Base-by-base conservation (phyloP, 495 filamentous ascomycete species). In the Glutinoglossum americanum region DNA sequence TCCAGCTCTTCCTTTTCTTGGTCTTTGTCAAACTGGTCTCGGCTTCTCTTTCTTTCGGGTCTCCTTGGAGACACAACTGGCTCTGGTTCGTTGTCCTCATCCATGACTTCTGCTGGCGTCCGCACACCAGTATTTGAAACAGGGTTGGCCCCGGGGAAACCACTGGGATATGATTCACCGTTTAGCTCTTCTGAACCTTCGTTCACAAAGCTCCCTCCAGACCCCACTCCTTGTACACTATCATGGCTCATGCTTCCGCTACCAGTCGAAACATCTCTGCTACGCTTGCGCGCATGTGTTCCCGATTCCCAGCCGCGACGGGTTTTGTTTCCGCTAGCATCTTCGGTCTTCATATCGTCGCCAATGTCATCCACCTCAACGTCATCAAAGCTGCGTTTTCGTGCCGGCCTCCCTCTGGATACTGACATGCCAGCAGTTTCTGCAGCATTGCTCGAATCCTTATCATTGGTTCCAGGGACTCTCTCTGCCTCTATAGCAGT, bases 321-420 rank as follows among this genome's bases (percentile, higher is more conserved):
- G 58, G 49, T 21, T 30, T 53, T 53, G 13, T 19, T 32, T 15
- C 49, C 49, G 15, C n/a, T n/a, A 30, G 28, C 55, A 13, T 64
- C 58, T 3, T 59, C 60, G 13, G 49, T 25, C 8, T 66, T 53
- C 26, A 62, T 67, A 10, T 56, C 63, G 25, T 63, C 49, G 28
- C 5, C 11, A 53, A 3, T 19, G 15, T 53, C 49, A 28, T 30
- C 49, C 57, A 58, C 55, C 35, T 75, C 63, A 1, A 72, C 63
- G 41, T 77, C 73, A 56, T 80, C 76, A 54, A 74, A 73, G 21
- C 78, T 82, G 55, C 80, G 68, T 67, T 83, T 83, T 47, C 66
- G 67, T 39, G 67, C 61, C 21, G 72, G 57, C 32, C 77, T 66
- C 13, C 75, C 73, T 39, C 71, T 54, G 11, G 64, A 60, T 21